Evolutionary conservation across 75 land plant genomes (phyloP), one percentile per base, ranked within the genome.

Genomic region (Pseudotsuga menziesii): DNA sequence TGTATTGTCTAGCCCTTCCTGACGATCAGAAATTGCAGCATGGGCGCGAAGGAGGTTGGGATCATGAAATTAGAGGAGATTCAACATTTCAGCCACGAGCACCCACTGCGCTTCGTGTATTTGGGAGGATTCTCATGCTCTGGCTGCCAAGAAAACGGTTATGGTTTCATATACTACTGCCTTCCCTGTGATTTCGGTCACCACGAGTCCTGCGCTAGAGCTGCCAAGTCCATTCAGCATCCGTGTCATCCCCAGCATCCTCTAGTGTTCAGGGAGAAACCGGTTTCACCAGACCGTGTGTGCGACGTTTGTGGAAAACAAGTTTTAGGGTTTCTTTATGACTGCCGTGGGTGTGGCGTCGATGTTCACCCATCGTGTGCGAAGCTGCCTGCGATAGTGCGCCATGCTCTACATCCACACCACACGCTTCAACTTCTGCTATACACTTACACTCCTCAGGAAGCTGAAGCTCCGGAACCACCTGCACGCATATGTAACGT

Each of bases 331-430:
- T 84, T 84, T 57, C 73, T 84, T 1, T 89, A 89, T 76, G 88
- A 89, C 69, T 89, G 88, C 80, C 13, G 77, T 5, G 48, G 58
- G 14, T 88, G 90, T 60, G 87, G 85, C 6, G 82, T 82, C 25
- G 90, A 88, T 27, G 87, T 88, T 16, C 90, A 88, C 58, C 90
- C 90, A 0, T 82, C 84, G 25, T 88, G 90, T 20, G 82, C 82
- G 3, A 80, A 74, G 39, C 79, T 88, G 26, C 87, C 86, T 5
- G 0, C 5, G 6, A 41, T 4, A 59, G 7, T 41, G 48, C 48
- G 5, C 0, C 48, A 41, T 4, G 5, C 48, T 41, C 48, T 41
- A 6, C 48, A 41, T 4, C 48, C 48, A 41, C 48, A 41, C 48
- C 48, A 41, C 5, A 41, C 48, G 0, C 48, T 41, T 41, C 48